phyloP scores from a whole-genome alignment of 2,329 filamentous ascomycete species.

The Colletotrichum sp. region DNA sequence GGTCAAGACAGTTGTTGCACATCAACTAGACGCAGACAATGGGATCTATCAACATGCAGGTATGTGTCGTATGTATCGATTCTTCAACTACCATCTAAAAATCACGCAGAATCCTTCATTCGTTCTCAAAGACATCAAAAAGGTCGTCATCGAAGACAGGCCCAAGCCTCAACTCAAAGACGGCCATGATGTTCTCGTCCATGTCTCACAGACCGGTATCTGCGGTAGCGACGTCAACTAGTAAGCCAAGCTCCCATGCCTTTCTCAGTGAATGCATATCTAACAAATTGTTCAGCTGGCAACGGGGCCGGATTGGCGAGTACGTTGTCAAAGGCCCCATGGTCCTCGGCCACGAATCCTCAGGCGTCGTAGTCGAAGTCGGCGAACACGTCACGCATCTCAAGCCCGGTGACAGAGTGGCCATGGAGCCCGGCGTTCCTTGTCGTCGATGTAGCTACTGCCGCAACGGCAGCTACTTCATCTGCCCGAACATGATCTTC shows the following conservation, averaged over 20 bases:
- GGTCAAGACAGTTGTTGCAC: not conserved
- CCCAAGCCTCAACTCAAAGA: not conserved
- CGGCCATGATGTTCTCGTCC: not conserved
- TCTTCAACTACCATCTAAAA: not conserved
- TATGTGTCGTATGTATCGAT: not conserved
- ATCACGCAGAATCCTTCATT: not conserved
- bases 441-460: not conserved
- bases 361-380: not conserved
- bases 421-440: not conserved
- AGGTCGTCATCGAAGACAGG: not conserved
- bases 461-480: not conserved
- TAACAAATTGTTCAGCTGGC: not conserved
- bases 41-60: not conserved
- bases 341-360: not conserved
- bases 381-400: not conserved
- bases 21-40: not conserved
- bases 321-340: not conserved
- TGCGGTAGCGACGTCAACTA: not conserved
- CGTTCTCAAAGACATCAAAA: not conserved
- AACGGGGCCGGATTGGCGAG: not conserved
- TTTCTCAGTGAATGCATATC: not conserved
- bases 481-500: not conserved
- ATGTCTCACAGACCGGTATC: not conserved
- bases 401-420: not conserved
- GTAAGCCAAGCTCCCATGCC: not conserved